Conservation (phyloP, 1,139 yeast species). For the Geotrichum citri-aurantii region DNA sequence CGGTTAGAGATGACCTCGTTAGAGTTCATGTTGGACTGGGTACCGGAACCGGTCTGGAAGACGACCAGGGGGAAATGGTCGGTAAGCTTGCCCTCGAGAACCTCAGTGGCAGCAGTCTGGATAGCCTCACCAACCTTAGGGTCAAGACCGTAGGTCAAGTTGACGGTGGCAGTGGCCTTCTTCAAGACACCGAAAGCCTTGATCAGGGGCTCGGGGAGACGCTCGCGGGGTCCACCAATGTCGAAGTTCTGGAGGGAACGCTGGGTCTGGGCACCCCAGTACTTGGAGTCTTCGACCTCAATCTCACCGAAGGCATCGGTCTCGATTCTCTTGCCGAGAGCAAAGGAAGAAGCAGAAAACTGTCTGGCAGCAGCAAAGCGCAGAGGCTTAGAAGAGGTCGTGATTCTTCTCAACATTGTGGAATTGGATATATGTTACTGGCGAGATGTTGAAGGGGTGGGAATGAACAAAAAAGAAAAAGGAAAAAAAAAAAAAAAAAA, state of each 20-base stretch:
- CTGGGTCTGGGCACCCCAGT: constrained; percentile 99
- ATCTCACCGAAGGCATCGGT: constrained; percentile 96
- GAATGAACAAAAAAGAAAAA: neutral
- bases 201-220: constrained; percentile 86
- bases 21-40: constrained; percentile 98
- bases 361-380: constrained; percentile 8
- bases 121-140: constrained; percentile 79
- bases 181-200: constrained; percentile 90
- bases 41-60: constrained; percentile 98
- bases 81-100: constrained; percentile 80
- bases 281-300: constrained; percentile 75
- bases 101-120: constrained; percentile 92
- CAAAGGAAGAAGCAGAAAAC: constrained; percentile 8
- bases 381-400: constrained; percentile 2
- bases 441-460: neutral
- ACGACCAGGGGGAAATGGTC: constrained; percentile 97
- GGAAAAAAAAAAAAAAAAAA: neutral
- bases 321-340: constrained; percentile 55
- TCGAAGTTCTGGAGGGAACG: constrained; percentile 81
- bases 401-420: constrained; percentile 9
- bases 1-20: constrained; percentile 97
- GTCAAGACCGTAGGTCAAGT: constrained; percentile 79
- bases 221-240: constrained; percentile 88
- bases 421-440: neutral
- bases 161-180: constrained; percentile 92